Conservation (phyloP, 148 eudicot species). For the Polygonum maritimum region DNA sequence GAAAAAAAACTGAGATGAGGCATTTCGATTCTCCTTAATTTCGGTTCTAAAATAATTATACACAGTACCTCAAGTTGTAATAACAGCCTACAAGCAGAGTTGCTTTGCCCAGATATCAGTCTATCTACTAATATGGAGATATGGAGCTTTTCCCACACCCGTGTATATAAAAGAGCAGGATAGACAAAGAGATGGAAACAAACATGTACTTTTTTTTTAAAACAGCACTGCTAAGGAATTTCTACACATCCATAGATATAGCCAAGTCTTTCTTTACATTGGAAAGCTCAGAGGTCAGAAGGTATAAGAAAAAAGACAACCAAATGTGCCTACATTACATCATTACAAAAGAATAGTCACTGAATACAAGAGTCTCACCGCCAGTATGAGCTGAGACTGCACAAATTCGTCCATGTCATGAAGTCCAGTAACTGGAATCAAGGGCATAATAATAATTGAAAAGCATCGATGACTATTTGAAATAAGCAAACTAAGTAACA, state of each 20-base stretch:
- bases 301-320: not conserved
- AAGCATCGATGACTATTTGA: not conserved
- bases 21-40: not conserved
- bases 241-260: not conserved
- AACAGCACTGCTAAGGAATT: not conserved
- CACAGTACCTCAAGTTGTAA: too few species aligned
- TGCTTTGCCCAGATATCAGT: not conserved
- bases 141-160: not conserved
- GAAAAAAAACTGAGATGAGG: not conserved
- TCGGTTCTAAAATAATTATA: too few species aligned
- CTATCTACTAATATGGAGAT: not conserved
- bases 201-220: not conserved
- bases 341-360: not conserved
- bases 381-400: conserved; percentile 96
- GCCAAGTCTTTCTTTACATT: not conserved
- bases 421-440: conserved; percentile 79
- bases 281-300: not conserved
- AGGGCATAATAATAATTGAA: not conserved
- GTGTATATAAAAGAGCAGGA: not conserved
- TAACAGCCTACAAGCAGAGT: not conserved
- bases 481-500: conserved; percentile 12
- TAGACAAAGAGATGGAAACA: not conserved
- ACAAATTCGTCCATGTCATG: conserved; percentile 99
- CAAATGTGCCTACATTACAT: too few species aligned
- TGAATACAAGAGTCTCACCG: conserved; percentile 42